These are phyloP conservation scores for Filobasidium uniguttulatum DNA, from an alignment of 1,284 basidiomycete genomes.

Conservation along the genomic window DNA sequence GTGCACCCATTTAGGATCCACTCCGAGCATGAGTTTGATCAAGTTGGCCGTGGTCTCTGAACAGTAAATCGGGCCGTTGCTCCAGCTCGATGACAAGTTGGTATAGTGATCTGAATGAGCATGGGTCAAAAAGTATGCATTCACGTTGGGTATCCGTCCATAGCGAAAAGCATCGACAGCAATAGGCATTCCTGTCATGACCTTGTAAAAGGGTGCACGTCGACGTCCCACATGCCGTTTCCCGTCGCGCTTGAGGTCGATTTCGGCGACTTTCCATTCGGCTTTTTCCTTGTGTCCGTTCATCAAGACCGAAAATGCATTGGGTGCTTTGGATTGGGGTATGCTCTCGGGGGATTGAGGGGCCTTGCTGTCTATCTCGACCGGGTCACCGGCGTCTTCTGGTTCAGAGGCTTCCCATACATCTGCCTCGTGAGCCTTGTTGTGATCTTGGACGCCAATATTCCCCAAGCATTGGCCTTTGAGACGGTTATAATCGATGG, in stretches of 20 bases:
- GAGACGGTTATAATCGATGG: conserved; percentile 9
- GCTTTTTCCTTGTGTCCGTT: conserved; percentile 61
- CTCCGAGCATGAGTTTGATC: conserved; percentile 74
- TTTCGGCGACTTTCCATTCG: conserved; percentile 64
- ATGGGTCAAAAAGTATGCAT: conserved; percentile 79
- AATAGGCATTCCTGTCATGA: conserved; percentile 91
- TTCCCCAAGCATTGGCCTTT: too few relatives aligned
- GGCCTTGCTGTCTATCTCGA: not conserved
- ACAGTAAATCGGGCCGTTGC: conserved; percentile 84
- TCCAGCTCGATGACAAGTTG: conserved; percentile 73
- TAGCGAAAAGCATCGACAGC: conserved; percentile 92
- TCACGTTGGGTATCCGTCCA: conserved; percentile 73
- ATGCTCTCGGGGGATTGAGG: conserved; percentile 6
- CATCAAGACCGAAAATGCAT: conserved; percentile 71
- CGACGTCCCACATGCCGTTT: conserved; percentile 44
- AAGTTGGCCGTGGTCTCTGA: conserved; percentile 81
- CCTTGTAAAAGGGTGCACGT: conserved; percentile 83
- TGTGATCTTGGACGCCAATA: too few relatives aligned
- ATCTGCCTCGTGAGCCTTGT: conserved; percentile 6
- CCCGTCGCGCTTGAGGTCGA: conserved; percentile 31
- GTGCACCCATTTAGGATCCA: conserved; percentile 70
- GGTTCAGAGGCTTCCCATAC: conserved; percentile 9
- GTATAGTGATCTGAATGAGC: conserved; percentile 94
- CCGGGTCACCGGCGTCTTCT: not conserved
- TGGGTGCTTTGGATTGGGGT: conserved; percentile 21